phyloP scores from a whole-genome alignment of 2,329 filamentous ascomycete species.

The Penicillium sp. region DNA sequence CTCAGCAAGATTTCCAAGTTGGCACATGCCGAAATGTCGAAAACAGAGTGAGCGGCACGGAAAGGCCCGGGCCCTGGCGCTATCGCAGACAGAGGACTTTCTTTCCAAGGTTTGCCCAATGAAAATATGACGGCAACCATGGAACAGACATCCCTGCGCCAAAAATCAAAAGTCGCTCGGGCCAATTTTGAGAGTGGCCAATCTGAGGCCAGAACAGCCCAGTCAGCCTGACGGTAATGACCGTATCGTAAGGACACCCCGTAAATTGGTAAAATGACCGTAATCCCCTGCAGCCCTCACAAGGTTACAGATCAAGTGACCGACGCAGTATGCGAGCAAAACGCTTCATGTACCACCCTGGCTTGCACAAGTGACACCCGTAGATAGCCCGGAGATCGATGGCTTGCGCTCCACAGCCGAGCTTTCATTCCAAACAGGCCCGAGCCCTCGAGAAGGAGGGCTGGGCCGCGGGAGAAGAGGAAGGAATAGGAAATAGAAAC shows the following conservation, averaged over 20 bases:
- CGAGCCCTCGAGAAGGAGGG: constrained; percentile 13
- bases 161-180: constrained; percentile 16
- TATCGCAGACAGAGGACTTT: constrained; percentile 12
- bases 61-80: constrained; percentile 36
- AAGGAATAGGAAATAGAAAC: constrained; percentile 19
- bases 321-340: constrained; percentile 54
- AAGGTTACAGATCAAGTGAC: constrained; percentile 56
- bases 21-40: constrained; percentile 6
- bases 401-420: constrained; percentile 31
- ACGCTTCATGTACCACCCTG: constrained; percentile 30
- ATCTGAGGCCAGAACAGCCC: constrained; percentile 16
- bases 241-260: constrained; percentile 21
- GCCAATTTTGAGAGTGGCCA: constrained; percentile 19
- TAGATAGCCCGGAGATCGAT: constrained; percentile 35
- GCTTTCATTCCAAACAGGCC: constrained; percentile 19
- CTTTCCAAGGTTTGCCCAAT: background rate
- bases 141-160: constrained; percentile 12
- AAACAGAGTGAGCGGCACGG: constrained; percentile 32
- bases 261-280: constrained; percentile 27
- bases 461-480: constrained; percentile 7
- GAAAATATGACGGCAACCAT: constrained; percentile 8
- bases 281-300: constrained; percentile 20
- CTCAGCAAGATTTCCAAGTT: constrained; percentile 1
- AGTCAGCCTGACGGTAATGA: constrained; percentile 24
- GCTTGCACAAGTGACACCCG: constrained; percentile 26